Conservation (phyloP, 106 monocot species). For the Acanthochlamys bracteata region DNA sequence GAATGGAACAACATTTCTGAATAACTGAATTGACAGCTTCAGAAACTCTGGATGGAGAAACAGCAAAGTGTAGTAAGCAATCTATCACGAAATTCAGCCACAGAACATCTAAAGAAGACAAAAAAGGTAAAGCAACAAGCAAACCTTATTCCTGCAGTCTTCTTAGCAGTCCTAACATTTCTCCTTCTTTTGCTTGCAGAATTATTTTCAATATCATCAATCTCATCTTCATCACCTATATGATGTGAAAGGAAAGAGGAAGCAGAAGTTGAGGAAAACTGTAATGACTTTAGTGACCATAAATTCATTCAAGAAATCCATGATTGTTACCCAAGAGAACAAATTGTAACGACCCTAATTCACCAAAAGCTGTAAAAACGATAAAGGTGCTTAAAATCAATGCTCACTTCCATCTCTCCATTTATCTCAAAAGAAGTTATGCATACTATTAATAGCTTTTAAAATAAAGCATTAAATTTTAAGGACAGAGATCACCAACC, state of each 20-base stretch:
- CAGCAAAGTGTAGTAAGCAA: slow-evolving; percentile 8
- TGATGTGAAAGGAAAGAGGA: neutral
- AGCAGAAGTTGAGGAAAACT: too few species aligned
- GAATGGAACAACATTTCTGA: slow-evolving; percentile 82
- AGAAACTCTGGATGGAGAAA: slow-evolving; percentile 49
- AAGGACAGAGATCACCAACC: too few species aligned
- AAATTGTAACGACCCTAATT: too few species aligned
- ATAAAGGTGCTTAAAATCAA: too few species aligned
- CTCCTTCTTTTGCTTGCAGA: slow-evolving; percentile 56
- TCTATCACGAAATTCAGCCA: neutral
- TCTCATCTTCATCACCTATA: slow-evolving; percentile 71
- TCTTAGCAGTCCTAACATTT: slow-evolving; percentile 48
- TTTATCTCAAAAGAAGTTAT: too few species aligned
- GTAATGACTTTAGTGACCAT: too few species aligned
- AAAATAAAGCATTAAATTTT: too few species aligned
- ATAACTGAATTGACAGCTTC: slow-evolving; percentile 45
- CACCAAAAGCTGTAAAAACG: too few species aligned
- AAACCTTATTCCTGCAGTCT: slow-evolving; percentile 64
- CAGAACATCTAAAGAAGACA: neutral
- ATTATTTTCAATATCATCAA: slow-evolving; percentile 52
- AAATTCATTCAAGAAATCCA: too few species aligned
- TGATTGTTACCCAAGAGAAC: too few species aligned
- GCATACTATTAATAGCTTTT: too few species aligned
- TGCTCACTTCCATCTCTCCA: too few species aligned
- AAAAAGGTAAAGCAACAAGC: slow-evolving; percentile 11